Percentiles rank a stretch among this genome's conserved stretches.
Conservation (phyloP, 176 grass and related monocot genomes). For the Carex cristatella region DNA sequence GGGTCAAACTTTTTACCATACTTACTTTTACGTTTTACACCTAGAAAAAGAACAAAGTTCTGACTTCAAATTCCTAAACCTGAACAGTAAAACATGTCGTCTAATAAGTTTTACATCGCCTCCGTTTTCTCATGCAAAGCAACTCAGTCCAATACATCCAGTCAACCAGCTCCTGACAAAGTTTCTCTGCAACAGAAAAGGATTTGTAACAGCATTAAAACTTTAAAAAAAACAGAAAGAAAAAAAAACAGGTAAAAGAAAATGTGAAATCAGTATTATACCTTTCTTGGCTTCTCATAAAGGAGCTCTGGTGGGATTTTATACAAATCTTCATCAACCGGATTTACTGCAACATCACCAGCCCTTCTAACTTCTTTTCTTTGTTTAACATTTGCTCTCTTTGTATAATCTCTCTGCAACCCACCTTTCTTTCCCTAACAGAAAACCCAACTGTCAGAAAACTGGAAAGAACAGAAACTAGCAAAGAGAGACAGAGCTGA, state of each 20-base stretch:
- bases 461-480: neutral
- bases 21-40: neutral
- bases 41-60: neutral
- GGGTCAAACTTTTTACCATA: slow-evolving; percentile 16
- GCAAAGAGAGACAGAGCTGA: neutral
- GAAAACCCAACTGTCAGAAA: neutral
- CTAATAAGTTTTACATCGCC: no score
- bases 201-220: neutral
- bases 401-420: neutral
- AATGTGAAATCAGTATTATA: neutral
- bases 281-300: slow-evolving; percentile 37
- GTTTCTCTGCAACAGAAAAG: slow-evolving; percentile 31
- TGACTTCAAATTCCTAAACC: slow-evolving; percentile 9
- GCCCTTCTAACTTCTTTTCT: neutral
- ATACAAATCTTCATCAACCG: slow-evolving; percentile 65
- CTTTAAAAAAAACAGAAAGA: neutral
- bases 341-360: slow-evolving; percentile 22
- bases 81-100: neutral
- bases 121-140: slow-evolving; percentile 33
- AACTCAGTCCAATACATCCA: slow-evolving; percentile 51
- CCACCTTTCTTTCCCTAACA: slow-evolving; percentile 30
- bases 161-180: slow-evolving; percentile 44
- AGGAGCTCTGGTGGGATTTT: slow-evolving; percentile 40
- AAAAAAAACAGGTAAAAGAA: neutral
- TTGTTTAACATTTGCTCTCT: slow-evolving; percentile 9